Conservation (phyloP, 306 rosid genomes). For the Chamaecrista fasciculata region DNA sequence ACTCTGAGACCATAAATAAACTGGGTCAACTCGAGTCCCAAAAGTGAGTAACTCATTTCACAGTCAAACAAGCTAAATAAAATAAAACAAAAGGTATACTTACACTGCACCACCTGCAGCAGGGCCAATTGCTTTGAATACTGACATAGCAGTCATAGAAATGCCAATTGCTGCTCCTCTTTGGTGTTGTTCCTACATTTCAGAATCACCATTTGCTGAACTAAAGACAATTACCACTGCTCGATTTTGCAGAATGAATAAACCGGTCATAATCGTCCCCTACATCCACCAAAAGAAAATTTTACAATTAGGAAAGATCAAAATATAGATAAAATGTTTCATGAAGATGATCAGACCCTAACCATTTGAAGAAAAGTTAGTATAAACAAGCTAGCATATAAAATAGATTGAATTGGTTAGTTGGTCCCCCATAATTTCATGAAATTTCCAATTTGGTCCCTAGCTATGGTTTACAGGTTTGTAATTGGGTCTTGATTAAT, state of each 20-base stretch:
- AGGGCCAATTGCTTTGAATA: slow-evolving; percentile 88
- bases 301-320: background rate
- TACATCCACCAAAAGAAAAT: slow-evolving; percentile 13
- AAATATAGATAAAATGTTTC: background rate
- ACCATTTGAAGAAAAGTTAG: background rate
- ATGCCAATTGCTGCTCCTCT: slow-evolving; percentile 95
- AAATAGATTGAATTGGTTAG: too few relatives aligned
- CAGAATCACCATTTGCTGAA: slow-evolving; percentile 17
- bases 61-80: too few relatives aligned
- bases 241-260: slow-evolving; percentile 75
- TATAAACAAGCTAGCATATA: too few relatives aligned
- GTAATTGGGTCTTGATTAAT: too few relatives aligned
- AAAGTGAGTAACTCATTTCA: too few relatives aligned
- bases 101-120: slow-evolving; percentile 76
- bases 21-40: too few relatives aligned
- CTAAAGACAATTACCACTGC: slow-evolving; percentile 60
- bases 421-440: too few relatives aligned
- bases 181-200: slow-evolving; percentile 70
- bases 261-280: slow-evolving; percentile 48
- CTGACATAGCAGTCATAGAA: slow-evolving; percentile 75
- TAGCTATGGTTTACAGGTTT: too few relatives aligned
- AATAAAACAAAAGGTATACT: slow-evolving; percentile 29
- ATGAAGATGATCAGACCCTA: too few relatives aligned
- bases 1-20: too few relatives aligned
- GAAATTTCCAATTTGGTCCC: too few relatives aligned